Evolutionary conservation across 345 rosid genomes (phyloP), one percentile per base, ranked within the genome.

Genomic region (Populus tremula): DNA sequence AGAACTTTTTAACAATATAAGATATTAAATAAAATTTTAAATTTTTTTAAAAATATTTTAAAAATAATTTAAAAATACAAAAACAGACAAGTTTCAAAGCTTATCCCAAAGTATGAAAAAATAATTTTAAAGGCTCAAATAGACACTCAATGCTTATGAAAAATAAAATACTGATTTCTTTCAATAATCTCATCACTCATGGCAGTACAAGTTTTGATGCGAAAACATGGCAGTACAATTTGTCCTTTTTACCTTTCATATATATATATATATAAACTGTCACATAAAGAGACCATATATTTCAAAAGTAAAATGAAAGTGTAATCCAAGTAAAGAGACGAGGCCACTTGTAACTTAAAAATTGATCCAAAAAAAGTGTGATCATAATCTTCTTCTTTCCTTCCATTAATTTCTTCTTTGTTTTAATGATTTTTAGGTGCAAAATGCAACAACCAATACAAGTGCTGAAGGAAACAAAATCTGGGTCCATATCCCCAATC

Each of bases 401-500:
- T 23, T 0, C 29, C 29, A 10, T 59, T 59, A 10, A 23, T 59
- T 23, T 23, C 14, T 23, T 10, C 64, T 12, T 65, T 16, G 68
- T 14, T 65, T 29, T 13, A 5, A 65, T 65, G 35, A 39, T 59
- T 54, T 54, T 56, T 1, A 33, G 23, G 53, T 43, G 70, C 31
- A 31, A 45, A 61, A 47, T 6, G 56, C 74, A 74, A 25, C 64
- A 50, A 20, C 78, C 75, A 61, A 8, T n/a, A 5, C 1, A 8
- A 72, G 72, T 78, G 82, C 73, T 27, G 8, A 59, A 36, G 2
- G 67, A 74, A 59, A 38, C 39, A 39, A 39, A 5, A 20, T 20
- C 23, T 53, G 76, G 77, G 76, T 70, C 82, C 79, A 70, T 16
- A 5, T 69, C 11, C 36, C 75, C 75, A 74, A 74, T 79, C 82